Evolutionary conservation across 2,329 filamentous ascomycete genomes (phyloP), one percentile per base, ranked within the genome.

Genomic region (Ilyonectria sp.): DNA sequence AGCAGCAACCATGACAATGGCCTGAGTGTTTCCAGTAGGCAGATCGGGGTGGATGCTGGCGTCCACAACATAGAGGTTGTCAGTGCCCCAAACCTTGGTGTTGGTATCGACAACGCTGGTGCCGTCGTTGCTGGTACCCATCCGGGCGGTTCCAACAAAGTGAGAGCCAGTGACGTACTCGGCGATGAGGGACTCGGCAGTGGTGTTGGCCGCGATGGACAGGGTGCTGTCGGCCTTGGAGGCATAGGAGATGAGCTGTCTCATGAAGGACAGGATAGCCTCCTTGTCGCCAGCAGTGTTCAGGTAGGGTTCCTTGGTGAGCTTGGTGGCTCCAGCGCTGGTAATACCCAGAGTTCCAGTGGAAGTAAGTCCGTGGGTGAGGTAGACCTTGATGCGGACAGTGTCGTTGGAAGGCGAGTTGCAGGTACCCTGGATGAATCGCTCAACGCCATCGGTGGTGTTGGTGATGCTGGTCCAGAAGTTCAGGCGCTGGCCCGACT

Each of bases 1-100:
- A 19, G 90, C 87, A 19, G 86, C 89, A 40, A 90, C 84, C 76
- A 92, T 89, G 71, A 92, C 88, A 44, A 89, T 86, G 1, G 89
- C 86, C 54, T 89, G 87, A 2, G 91, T 92, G 79, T 94, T 94
- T 19, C 90, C 89, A 0, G 90, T 90, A 3, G 90, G 85, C 71
- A 92, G 87, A 69, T 91, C 91, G 0, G 91, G 91, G 81, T 92
- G 91, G 74, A 93, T 90, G 68, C 87, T 88, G 1, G 88, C 91
- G 73, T 93, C 91, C 4, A 93, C 89, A 15, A 92, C 87, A 74
- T 90, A 92, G 50, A 92, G 82, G 79, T 92, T 92, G 73, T 92
- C 89, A 0, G 88, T 92, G 43, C 90, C 90, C 74, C 89, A 92
- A 6, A 92, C 89, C 79, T 87, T 88, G 63, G 89, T 87, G 79